Base-by-base conservation (phyloP, 371 early-diverging fungal genomes). In the Saksenaea vasiformis region DNA sequence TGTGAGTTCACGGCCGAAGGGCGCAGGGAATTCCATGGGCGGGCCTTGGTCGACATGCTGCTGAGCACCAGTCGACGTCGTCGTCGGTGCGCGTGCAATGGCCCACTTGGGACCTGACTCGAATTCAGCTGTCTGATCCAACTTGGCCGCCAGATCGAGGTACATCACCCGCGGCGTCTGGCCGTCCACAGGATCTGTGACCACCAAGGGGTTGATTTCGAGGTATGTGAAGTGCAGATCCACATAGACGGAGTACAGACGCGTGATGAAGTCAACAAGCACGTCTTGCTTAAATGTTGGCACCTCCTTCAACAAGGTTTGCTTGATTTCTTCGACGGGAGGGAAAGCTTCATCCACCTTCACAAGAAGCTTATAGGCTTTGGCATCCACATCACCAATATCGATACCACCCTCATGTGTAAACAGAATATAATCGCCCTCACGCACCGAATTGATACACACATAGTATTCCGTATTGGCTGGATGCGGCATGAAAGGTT, bases 131-230 rank as follows among this genome's bases (percentile, higher is more conserved):
- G 96, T 96, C 79, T 97, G 96, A 82, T 97, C 97, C 28, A 97
- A 80, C 84, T 95, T 97, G 66, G 97, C 96, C 56, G 97, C 97
- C 62, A 97, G 77, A 83, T 97, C 97, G 54, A 97, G 85, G 70
- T 91, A 93, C 73, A 85, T 88, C 55, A 97, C 91, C 73, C 86
- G 85, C 55, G 87, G 85, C 39, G 81, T 67, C 59, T 68, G 68
- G 11, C 68, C 72, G 34, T 81, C 80, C 9, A 72, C 75, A 24
- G 83, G 70, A 56, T 92, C 92, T 55, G 93, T 80, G 62, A 96
- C 95, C 14, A 97, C 97, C 65, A 97, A 85, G 54, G 97, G 97
- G 82, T 97, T 97, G 86, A 97, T 97, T 79, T 97, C 97, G 66
- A 97, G 91, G 78, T 97, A 97, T 47, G 97, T 95, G 72, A 96